phyloP scores from a whole-genome alignment of 2,329 filamentous ascomycete genomes.

The Myriosclerotinia curreyana region DNA sequence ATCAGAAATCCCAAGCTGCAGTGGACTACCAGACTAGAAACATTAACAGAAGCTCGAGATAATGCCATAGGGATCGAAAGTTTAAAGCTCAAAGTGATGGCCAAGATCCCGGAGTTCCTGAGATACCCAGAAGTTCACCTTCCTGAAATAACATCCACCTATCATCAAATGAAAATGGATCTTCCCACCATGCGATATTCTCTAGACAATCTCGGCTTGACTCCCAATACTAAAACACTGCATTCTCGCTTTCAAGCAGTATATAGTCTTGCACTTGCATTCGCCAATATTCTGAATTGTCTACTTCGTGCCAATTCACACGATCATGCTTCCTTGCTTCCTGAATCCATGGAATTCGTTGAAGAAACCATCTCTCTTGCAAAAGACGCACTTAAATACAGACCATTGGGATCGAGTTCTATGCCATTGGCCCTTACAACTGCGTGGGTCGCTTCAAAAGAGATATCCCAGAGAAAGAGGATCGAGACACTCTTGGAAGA shows the following conservation, averaged over 20 bases:
- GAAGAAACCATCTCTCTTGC: neutral
- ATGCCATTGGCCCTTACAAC: constrained; percentile 5
- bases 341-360: neutral
- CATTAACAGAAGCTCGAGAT: constrained; percentile 11
- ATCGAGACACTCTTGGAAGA: constrained; percentile 3
- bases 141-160: neutral
- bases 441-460: neutral
- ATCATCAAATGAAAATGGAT: neutral
- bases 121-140: neutral
- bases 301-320: neutral
- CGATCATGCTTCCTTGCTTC: neutral
- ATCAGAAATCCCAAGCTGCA: neutral
- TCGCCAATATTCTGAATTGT: neutral
- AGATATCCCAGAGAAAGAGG: neutral
- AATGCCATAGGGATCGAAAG: neutral
- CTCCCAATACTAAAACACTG: neutral
- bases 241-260: constrained; percentile 2
- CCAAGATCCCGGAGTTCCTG: neutral
- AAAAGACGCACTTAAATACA: neutral
- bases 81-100: neutral
- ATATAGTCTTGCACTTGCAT: constrained; percentile 1
- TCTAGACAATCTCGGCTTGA: neutral
- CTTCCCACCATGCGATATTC: neutral
- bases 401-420: neutral
- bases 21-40: neutral